Evolutionary conservation across 306 rosid genomes (phyloP), one percentile per base, ranked within the genome.

Genomic region (Pyrus communis): DNA sequence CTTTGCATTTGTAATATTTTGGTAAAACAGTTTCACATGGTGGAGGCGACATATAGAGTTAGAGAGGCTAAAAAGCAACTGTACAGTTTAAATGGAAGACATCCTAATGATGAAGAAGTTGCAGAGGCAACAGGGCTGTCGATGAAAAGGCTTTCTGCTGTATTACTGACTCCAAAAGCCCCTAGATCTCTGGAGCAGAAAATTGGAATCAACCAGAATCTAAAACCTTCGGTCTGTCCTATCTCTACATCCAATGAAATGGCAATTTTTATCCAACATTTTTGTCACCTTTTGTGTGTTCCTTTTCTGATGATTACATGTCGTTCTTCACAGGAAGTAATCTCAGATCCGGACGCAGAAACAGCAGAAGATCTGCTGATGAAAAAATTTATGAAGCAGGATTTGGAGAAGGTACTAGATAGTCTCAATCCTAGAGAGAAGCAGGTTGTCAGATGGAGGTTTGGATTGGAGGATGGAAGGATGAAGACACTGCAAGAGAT

Each of bases 391-490:
- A 92, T 95, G 98, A 92, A 82, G 80, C 87, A 86, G 91, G 98
- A 95, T 73, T 86, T 95, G 71, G 90, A 87, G 38, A 86, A 85
- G 78, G 93, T 88, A 45, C 85, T 95, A 78, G 96, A 92, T 80
- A 80, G 91, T 78, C 97, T 95, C 14, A 89, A 82, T 76, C 85
- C 87, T 31, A 92, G 97, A 80, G 98, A 95, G 89, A 84, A 72
- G 73, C 95, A 90, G 80, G 96, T 90, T 61, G 84, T 95, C 75
- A 83, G 90, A 85, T 95, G 97, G 97, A 92, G 98, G 81, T 95
- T 85, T 71, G 98, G 98, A 19, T 83, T 95, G 97, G 98, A 92
- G 57, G 98, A 95, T 79, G 98, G 97, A 61, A 90, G 97, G 85
- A 85, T 88, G 92, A 95, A 89, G 88, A 88, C 98, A 67, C 78